Base-by-base conservation (phyloP, 2,329 filamentous ascomycete species). In the Alternaria alternata region DNA sequence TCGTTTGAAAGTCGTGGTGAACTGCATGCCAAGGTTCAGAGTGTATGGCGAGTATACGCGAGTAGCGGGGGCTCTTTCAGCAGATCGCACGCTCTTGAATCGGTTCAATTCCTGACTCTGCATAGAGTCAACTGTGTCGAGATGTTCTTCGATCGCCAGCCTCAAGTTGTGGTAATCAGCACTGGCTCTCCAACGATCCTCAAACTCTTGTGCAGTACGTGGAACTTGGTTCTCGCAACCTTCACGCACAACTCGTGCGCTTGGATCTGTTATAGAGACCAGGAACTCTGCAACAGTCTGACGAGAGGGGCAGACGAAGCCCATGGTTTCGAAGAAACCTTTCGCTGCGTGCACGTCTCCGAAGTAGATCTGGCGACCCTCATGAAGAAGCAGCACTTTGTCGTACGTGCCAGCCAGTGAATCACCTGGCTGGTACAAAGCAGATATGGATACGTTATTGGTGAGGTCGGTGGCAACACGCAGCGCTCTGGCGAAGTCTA, bases 211-310 rank as follows among this genome's bases (percentile, higher is more conserved):
- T 0, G 80, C 74, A 3, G 79, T 79, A n/a, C 79, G 72, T 9
- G 80, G 80, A 1, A 78, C 77, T 22, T 67, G 36, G 36, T 72
- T 61, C 62, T 81, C 78, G 47, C 57, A 81, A 5, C 80, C 80
- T 36, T 63, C 28, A 26, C 70, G 68, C 4, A 80, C 70, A 4
- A 77, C 55, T 51, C 79, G 26, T 63, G 82, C 81, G 22, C 72
- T 67, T 6, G 79, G 44, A 43, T 72, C 76, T 2, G 87, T 91
- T 62, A 93, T 86, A 1, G 88, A 90, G 0, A 90, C 93, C 22
- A 93, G 77, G 73, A 93, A 93, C 68, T 94, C 91, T 1, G 86
- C 86, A 0, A 87, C 88, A 0, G 89, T 92, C 84, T 87, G 86
- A 7, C 89, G 59, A 8, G 28, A 22, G 6, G 48, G 48, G 34